A percentile compares a stretch with the other conserved stretches of the same genome.
Conservation (phyloP, 148 eudicot genomes). For the Silene uniflora region DNA sequence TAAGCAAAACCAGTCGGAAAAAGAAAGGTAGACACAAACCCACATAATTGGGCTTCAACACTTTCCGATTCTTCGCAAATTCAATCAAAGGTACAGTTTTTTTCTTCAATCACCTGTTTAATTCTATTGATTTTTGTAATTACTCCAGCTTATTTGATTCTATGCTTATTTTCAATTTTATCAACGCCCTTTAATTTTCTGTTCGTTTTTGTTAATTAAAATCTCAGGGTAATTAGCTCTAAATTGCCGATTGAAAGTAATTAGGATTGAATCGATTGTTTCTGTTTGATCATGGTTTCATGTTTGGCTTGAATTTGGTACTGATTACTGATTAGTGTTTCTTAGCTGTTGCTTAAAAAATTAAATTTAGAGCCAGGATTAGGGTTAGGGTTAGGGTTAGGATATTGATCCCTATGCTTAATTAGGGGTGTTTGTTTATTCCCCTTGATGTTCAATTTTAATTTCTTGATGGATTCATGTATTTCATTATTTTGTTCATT, state of each 20-base stretch:
- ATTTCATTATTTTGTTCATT: background rate
- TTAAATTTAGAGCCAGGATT: background rate
- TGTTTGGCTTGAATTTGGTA: background rate
- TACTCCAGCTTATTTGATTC: slow-evolving; percentile 3
- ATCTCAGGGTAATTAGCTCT: background rate
- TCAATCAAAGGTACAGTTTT: slow-evolving; percentile 5
- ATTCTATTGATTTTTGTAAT: background rate
- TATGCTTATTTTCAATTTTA: no score
- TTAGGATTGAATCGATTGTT: background rate
- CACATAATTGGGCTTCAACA: background rate
- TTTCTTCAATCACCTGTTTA: background rate
- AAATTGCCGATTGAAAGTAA: background rate
- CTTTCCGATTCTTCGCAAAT: background rate
- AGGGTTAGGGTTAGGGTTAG: slow-evolving; percentile 24
- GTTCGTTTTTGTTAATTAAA: background rate
- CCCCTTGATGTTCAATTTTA: background rate
- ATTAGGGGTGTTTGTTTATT: background rate
- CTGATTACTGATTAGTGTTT: no score
- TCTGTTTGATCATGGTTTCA: background rate
- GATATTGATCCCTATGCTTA: slow-evolving; percentile 6
- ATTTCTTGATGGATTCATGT: background rate
- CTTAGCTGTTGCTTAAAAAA: background rate
- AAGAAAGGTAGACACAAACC: no score
- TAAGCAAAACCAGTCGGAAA: no score
- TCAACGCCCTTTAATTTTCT: background rate